A percentile compares a stretch with the other conserved stretches of the same genome.
These are phyloP conservation scores for Boletus rex-veris DNA, from an alignment of 768 basidiomycete species.

Conservation along the genomic window DNA sequence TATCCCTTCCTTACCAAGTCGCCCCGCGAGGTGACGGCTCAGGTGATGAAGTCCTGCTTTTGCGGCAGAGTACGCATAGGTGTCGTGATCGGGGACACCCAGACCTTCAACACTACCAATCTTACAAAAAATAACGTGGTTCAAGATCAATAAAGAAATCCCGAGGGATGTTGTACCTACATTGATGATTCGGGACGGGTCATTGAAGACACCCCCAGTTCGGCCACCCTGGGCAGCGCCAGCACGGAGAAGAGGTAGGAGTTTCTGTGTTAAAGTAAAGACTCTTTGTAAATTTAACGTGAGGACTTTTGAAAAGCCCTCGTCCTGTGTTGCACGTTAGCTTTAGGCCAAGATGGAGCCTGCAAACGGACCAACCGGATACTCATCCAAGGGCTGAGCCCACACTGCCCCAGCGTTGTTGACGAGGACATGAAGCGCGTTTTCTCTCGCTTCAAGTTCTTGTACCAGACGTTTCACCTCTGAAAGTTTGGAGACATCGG, in stretches of 20 bases:
- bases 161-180: conserved; percentile 30
- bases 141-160: not conserved
- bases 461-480: conserved; percentile 52
- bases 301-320: conserved; percentile 58
- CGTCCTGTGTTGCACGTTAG: conserved; percentile 36
- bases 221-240: conserved; percentile 41
- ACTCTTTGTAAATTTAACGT: conserved; percentile 61
- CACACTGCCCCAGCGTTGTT: conserved; percentile 66
- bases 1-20: conserved; percentile 55
- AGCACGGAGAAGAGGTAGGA: conserved; percentile 52
- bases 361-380: conserved; percentile 35
- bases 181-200: conserved; percentile 60
- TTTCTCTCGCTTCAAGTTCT: conserved; percentile 50
- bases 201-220: conserved; percentile 35
- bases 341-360: not conserved
- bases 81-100: conserved; percentile 51
- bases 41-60: conserved; percentile 62
- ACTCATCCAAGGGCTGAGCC: conserved; percentile 45
- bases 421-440: conserved; percentile 52
- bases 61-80: conserved; percentile 63
- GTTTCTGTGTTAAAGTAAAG: conserved; percentile 60
- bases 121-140: conserved; percentile 27
- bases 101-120: conserved; percentile 63
- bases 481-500: conserved; percentile 49
- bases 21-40: conserved; percentile 52